Base-by-base conservation (phyloP, 805 yeast species). In the Brettanomyces custersianus region DNA sequence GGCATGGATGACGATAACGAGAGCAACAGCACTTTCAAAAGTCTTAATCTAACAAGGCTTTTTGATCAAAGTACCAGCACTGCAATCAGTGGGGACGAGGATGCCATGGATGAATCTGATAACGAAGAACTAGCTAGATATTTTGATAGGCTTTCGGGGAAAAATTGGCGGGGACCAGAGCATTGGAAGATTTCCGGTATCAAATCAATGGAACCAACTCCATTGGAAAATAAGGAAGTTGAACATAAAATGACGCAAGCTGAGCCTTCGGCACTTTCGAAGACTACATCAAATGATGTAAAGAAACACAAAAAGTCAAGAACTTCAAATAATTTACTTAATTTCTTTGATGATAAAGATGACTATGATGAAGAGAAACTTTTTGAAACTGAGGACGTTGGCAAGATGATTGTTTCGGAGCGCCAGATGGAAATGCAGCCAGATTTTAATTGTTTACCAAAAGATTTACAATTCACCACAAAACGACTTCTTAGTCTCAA, bases 81-180 rank as follows among this genome's bases (percentile, higher is more conserved):
- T 33, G 6, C 15, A 17, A 17, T n/a, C 15, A 17, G n/a, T n/a
- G 15, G 6, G n/a, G n/a, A 25, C n/a, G n/a, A 25, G n/a, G 40
- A 46, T 5, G 36, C 43, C n/a, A 48, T 44, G n/a, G 52, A 51
- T 13, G 54, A 43, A 4, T 51, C 44, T 15, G 53, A 47, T 25
- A 48, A 42, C 28, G 62, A 66, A 19, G 56, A 65, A 36, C 55
- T 71, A 33, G 65, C 73, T 72, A 80, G 87, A 3, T 81, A 85
- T 52, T 86, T 86, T 56, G 95, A 87, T 52, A 77, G 75, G 36
- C 68, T 75, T 16, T 65, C 85, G 57, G 72, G 67, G 39, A 60
- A 66, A 22, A 81, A 76, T 52, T 88, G 96, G 96, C 72, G 94
- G 20, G 96, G 96, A 7, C 82, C 90, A 11, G 90, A 84, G 44